Evolutionary conservation across 2,329 filamentous ascomycete genomes (phyloP).

Genomic region (Xylariales sp.): DNA sequence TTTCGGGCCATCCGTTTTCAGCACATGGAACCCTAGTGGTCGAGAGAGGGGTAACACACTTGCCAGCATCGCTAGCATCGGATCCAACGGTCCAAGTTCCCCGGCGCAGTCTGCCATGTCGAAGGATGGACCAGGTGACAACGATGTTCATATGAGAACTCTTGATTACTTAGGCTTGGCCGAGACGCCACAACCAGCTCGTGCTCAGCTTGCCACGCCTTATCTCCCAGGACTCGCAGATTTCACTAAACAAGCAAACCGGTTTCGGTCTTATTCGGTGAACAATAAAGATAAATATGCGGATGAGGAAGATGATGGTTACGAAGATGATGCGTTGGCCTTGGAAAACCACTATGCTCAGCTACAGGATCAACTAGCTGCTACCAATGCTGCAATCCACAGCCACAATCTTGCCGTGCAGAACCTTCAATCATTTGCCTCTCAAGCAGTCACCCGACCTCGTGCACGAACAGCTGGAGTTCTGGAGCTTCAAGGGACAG

Average conservation of each 20-base stretch:
- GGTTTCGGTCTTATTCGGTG: conserved; percentile 97
- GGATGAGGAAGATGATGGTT: conserved; percentile 85
- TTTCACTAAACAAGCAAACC: conserved; percentile 80
- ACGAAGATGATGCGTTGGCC: conserved; percentile 67
- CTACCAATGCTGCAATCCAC: conserved; percentile 78
- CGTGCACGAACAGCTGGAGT: conserved; percentile 93
- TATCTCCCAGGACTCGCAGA: conserved; percentile 81
- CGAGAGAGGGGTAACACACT: conserved; percentile 89
- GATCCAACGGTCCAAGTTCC: conserved; percentile 89
- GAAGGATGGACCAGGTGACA: conserved; percentile 84
- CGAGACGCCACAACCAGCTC: conserved; percentile 86
- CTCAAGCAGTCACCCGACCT: conserved; percentile 83
- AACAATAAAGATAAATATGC: conserved; percentile 99
- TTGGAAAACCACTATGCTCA: conserved; percentile 69
- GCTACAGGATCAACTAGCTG: conserved; percentile 71
- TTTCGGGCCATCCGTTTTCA: conserved; percentile 92
- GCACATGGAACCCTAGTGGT: conserved; percentile 79
- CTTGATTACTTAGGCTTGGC: conserved; percentile 95
- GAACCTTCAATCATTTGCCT: conserved; percentile 75
- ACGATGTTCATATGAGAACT: conserved; percentile 88
- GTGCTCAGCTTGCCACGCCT: conserved; percentile 78
- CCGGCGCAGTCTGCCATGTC: conserved; percentile 89
- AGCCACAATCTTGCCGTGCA: conserved; percentile 95
- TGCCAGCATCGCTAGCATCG: conserved; percentile 83
- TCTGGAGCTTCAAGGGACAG: conserved; percentile 75